Evolutionary conservation across 345 rosid species (phyloP), one percentile per base, ranked within the genome.

Genomic region (Boechera divaricarpa): DNA sequence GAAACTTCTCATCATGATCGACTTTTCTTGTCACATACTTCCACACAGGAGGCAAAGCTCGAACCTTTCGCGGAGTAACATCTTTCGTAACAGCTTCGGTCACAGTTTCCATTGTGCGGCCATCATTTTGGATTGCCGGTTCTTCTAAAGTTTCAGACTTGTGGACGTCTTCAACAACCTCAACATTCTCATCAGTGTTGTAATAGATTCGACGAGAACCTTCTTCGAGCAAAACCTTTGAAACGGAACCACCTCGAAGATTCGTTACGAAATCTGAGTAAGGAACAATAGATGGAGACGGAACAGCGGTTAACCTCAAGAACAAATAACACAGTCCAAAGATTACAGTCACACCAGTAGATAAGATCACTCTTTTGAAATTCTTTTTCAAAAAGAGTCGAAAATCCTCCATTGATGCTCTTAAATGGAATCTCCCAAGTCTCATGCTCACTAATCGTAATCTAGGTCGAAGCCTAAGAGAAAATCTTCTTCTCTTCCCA

Each of bases 171-270:
- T 70, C 67, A 31, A 73, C 63, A 44, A 13, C 51, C n/a, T 63
- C 71, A 15, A 41, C 45, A 24, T 67, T 73, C 55, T 65, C 63
- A 56, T 86, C 42, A 8, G 53, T 70, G 63, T 86, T 88, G 71
- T 87, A 94, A 79, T 89, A 94, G 84, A 94, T 87, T 8, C 91
- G 87, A 55, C 96, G 98, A 74, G 98, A 94, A 28, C 93, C 98
- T 82, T 94, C 98, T 88, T 89, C 97, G 7, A 92, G 83, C 78
- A 94, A 83, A 68, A 94, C 89, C 57, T 87, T 89, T 0, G 87
- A 82, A 63, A 92, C 96, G 57, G 85, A 82, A 45, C 92, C 90
- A 54, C 69, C 84, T 69, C 86, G 89, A 69, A 94, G 95, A 82
- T 86, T 89, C 10, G 80, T 63, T 9, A 94, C 80, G 55, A 94